Percentiles rank a stretch among this genome's conserved stretches.
phyloP scores from a whole-genome alignment of 495 filamentous ascomycete species.

The Hyaloscypha finlandica region DNA sequence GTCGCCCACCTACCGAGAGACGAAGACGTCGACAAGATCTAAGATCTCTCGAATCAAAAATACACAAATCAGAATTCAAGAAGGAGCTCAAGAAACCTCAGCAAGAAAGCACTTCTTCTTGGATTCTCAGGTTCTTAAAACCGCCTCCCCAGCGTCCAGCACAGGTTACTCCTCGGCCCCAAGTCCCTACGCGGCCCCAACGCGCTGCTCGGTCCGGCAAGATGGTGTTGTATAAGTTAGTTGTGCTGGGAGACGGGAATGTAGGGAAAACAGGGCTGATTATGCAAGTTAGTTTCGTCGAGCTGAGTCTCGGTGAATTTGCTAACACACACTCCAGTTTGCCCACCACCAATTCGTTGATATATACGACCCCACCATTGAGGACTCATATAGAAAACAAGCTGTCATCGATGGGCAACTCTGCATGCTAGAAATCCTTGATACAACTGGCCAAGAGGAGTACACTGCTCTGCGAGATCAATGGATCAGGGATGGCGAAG shows the following conservation, averaged over 20 bases:
- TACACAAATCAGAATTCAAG: too few species aligned
- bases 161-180: too few species aligned
- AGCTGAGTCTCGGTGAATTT: background rate
- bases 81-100: too few species aligned
- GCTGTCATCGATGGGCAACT: background rate
- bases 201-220: conserved; percentile 30
- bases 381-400: conserved; percentile 4
- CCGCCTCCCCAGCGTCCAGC: too few species aligned
- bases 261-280: conserved; percentile 75
- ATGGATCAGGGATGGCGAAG: conserved; percentile 79
- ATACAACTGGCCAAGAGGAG: conserved; percentile 73
- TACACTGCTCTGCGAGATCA: conserved; percentile 77
- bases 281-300: conserved; percentile 74
- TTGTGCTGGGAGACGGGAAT: conserved; percentile 78
- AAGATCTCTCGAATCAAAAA: too few species aligned
- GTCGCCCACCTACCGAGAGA: too few species aligned
- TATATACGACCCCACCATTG: conserved; percentile 64
- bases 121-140: too few species aligned
- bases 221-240: conserved; percentile 82
- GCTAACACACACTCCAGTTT: conserved; percentile 45
- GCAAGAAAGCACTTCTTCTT: too few species aligned
- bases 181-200: too few species aligned
- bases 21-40: too few species aligned
- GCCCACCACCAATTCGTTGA: conserved; percentile 68
- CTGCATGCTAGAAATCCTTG: background rate